Evolutionary conservation across 1,139 yeast species (phyloP).

Genomic region (Lodderomyces theae): DNA sequence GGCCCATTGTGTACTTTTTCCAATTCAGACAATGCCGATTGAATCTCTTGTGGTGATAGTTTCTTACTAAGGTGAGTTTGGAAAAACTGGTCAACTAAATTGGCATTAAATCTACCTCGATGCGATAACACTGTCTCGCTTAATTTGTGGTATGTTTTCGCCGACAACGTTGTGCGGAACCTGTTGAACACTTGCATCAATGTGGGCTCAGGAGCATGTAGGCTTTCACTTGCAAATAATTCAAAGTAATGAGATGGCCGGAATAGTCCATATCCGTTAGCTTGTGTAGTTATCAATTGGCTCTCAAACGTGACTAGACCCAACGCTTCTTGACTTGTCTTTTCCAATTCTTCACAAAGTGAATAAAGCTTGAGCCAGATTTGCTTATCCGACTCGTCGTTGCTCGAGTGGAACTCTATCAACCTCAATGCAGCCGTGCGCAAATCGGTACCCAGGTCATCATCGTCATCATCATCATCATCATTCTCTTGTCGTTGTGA

Average conservation of each 20-base stretch:
- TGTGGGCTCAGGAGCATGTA: slow-evolving; percentile 17
- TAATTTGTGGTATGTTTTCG: slow-evolving; percentile 25
- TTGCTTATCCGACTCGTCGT: slow-evolving; percentile 7
- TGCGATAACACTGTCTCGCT: slow-evolving; percentile 17
- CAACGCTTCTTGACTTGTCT: slow-evolving; percentile 53
- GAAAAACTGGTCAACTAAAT: slow-evolving; percentile 21
- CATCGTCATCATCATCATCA: too few species aligned
- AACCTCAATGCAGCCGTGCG: slow-evolving; percentile 24
- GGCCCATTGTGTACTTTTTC: slow-evolving; percentile 25
- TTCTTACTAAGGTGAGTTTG: slow-evolving; percentile 22
- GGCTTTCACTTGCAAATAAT: slow-evolving; percentile 16
- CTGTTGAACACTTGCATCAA: slow-evolving; percentile 23
- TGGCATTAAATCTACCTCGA: slow-evolving; percentile 1
- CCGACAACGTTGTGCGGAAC: slow-evolving; percentile 25
- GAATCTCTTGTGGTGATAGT: slow-evolving; percentile 24
- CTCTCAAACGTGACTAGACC: slow-evolving; percentile 14
- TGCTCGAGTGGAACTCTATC: slow-evolving; percentile 16
- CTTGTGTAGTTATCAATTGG: slow-evolving; percentile 23
- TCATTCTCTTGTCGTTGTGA: too few species aligned
- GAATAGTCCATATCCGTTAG: slow-evolving; percentile 34
- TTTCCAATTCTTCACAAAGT: slow-evolving; percentile 64
- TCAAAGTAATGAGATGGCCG: slow-evolving; percentile 37
- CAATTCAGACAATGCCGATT: slow-evolving; percentile 20
- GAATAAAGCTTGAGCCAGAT: slow-evolving; percentile 60
- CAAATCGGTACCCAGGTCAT: slow-evolving; percentile 11